Base-by-base conservation (phyloP, 345 rosid species). In the Barbarea vulgaris region DNA sequence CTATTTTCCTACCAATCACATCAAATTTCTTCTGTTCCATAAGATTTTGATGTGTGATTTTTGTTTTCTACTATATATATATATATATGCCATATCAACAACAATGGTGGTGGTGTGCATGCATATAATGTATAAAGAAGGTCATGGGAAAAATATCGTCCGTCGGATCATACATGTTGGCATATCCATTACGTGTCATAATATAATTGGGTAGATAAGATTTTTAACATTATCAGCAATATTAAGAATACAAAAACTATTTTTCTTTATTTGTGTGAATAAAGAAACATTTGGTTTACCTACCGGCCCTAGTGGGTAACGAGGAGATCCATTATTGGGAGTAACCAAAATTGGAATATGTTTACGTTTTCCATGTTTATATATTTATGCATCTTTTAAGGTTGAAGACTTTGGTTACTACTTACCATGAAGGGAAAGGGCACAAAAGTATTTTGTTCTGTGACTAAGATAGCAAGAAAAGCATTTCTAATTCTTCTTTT, bases 401-500 rank as follows among this genome's bases (percentile, higher is more conserved):
- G 80, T 70, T 64, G 47, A 33, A 61, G 55, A 59, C 74, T 76
- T 67, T 7, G 72, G 76, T 77, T 77, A 64, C 71, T 39, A 77
- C 67, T 77, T 77, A 57, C 67, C 77, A 64, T 48, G 62, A 71
- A 47, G 77, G 81, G 81, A 64, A 77, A 77, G 62, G 76, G 67
- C 52, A 63, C 60, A 9, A 42, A 52, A 62, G 70, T 69, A 51
- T 62, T 52, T 68, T 62, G 10, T 42, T 61, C 30, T 39, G 52
- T 53, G 74, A 41, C 74, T 60, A 60, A 27, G 37, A 72, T 72
- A 5, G 39, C 71, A 53, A 64, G 12, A 44, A 73, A 64, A 64
- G 0, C 19, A 65, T 74, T 65, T 54, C 24, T 42, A 69, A 36
- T 22, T 60, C 31, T 7, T 37, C n/a, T 41, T 41, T 64, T 64